A percentile compares a stretch with the other conserved stretches of the same genome.
Evolutionary conservation across 768 basidiomycete species (phyloP).

Genomic region (Auricularia cornea): DNA sequence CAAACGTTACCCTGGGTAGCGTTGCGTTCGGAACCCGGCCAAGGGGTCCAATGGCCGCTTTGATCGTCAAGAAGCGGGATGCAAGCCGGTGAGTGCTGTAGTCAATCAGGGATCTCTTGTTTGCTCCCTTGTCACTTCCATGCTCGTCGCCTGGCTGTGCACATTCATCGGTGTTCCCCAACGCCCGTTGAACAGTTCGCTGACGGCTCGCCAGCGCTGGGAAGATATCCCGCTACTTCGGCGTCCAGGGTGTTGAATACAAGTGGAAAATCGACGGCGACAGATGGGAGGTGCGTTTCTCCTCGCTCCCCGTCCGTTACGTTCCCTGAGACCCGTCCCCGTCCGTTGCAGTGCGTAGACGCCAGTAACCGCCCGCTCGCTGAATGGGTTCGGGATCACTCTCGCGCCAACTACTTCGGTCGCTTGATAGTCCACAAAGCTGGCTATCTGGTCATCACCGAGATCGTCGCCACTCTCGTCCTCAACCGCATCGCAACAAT

Average conservation of each 20-base stretch:
- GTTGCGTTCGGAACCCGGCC: slow-evolving; percentile 39
- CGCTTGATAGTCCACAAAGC: slow-evolving; percentile 49
- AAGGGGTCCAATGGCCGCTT: slow-evolving; percentile 44
- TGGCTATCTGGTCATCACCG: slow-evolving; percentile 58
- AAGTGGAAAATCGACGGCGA: slow-evolving; percentile 53
- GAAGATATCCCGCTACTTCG: slow-evolving; percentile 55
- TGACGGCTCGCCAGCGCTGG: background rate
- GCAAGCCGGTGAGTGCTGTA: slow-evolving; percentile 47
- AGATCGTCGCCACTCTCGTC: slow-evolving; percentile 66
- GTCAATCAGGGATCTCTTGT: background rate
- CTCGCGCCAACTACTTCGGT: slow-evolving; percentile 50
- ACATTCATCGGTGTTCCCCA: too few species aligned
- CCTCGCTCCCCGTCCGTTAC: background rate
- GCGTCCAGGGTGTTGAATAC: slow-evolving; percentile 56
- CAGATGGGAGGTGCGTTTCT: slow-evolving; percentile 10
- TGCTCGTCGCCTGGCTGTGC: too few species aligned
- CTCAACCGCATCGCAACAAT: slow-evolving; percentile 63
- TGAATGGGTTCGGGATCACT: slow-evolving; percentile 43
- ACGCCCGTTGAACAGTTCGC: too few species aligned
- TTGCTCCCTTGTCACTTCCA: background rate
- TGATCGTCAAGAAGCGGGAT: slow-evolving; percentile 49
- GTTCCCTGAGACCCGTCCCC: background rate
- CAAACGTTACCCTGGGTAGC: background rate
- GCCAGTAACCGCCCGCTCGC: slow-evolving; percentile 49
- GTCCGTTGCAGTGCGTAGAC: slow-evolving; percentile 48